Percentiles rank a stretch among this genome's conserved stretches.
phyloP scores from a whole-genome alignment of 345 rosid species.

The Eucalyptus melliodora region DNA sequence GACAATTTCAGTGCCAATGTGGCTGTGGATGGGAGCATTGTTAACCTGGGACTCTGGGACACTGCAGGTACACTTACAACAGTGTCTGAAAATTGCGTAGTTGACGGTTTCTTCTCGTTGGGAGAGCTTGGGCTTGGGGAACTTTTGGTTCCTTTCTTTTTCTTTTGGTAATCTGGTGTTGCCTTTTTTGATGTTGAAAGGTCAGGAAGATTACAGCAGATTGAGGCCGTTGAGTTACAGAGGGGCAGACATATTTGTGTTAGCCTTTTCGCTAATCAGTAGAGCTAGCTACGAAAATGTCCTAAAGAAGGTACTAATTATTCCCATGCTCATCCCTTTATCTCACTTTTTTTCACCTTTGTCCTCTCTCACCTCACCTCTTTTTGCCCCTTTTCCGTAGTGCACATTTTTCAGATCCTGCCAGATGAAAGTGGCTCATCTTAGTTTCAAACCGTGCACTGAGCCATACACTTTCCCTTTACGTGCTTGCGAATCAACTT shows the following conservation, averaged over 20 bases:
- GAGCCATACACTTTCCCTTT: neutral
- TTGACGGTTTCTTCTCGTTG: neutral
- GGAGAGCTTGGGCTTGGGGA: neutral
- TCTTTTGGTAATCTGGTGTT: neutral
- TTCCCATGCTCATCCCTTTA: neutral
- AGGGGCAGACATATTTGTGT: slow-evolving; percentile 89
- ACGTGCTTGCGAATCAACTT: neutral
- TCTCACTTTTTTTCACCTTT: neutral
- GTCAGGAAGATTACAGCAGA: slow-evolving; percentile 99
- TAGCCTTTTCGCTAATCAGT: slow-evolving; percentile 89
- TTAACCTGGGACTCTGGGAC: slow-evolving; percentile 97
- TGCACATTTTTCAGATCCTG: neutral
- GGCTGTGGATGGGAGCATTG: slow-evolving; percentile 83
- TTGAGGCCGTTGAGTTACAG: slow-evolving; percentile 95
- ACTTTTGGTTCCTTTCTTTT: neutral
- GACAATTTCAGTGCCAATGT: slow-evolving; percentile 99
- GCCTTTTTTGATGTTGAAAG: slow-evolving; percentile 17
- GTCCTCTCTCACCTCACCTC: neutral
- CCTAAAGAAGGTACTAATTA: slow-evolving; percentile 67
- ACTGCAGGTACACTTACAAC: slow-evolving; percentile 66
- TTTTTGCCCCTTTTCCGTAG: neutral
- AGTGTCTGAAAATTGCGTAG: neutral
- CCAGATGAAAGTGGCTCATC: neutral
- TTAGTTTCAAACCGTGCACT: neutral
- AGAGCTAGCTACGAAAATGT: slow-evolving; percentile 97